Conservation (phyloP, 2,329 filamentous ascomycete species). For the Sordariomycetes sp. region DNA sequence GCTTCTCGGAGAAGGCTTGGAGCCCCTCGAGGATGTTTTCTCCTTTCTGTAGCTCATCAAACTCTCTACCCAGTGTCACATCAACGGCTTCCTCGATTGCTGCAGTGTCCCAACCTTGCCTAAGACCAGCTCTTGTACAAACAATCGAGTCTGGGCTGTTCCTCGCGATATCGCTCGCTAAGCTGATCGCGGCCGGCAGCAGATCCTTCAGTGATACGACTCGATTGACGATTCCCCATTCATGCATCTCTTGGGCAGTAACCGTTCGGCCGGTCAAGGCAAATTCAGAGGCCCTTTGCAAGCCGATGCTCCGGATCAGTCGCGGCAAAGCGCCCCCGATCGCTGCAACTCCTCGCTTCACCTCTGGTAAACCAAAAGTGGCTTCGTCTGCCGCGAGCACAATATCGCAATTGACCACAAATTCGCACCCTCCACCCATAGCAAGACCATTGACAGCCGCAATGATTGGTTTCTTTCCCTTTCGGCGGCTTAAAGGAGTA, state of each 20-base stretch:
- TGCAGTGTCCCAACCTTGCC: constrained; percentile 61
- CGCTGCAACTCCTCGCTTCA: constrained; percentile 39
- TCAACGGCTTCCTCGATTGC: constrained; percentile 43
- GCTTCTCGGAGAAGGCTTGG: constrained; percentile 61
- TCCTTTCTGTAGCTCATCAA: constrained; percentile 45
- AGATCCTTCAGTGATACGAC: constrained; percentile 19
- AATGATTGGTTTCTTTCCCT: constrained; percentile 48
- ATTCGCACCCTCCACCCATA: constrained; percentile 45
- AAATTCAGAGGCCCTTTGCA: constrained; percentile 14
- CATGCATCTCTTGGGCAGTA: constrained; percentile 11
- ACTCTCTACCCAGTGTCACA: constrained; percentile 33
- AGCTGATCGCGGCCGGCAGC: constrained; percentile 44
- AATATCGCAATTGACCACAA: constrained; percentile 40
- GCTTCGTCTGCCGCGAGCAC: constrained; percentile 38
- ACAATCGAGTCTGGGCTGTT: constrained; percentile 66
- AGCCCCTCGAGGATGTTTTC: constrained; percentile 66
- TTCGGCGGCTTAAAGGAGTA: constrained; percentile 25
- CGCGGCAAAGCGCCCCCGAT: constrained; percentile 39
- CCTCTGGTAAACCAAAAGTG: constrained; percentile 40
- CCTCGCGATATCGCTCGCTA: constrained; percentile 48
- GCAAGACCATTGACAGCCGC: constrained; percentile 47
- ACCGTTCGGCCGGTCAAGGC: constrained; percentile 12
- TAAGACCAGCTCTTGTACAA: constrained; percentile 57
- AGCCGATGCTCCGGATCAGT: constrained; percentile 24
- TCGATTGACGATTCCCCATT: constrained; percentile 15